phyloP scores from a whole-genome alignment of 139 green algal genomes.

The Closterium sp. region DNA sequence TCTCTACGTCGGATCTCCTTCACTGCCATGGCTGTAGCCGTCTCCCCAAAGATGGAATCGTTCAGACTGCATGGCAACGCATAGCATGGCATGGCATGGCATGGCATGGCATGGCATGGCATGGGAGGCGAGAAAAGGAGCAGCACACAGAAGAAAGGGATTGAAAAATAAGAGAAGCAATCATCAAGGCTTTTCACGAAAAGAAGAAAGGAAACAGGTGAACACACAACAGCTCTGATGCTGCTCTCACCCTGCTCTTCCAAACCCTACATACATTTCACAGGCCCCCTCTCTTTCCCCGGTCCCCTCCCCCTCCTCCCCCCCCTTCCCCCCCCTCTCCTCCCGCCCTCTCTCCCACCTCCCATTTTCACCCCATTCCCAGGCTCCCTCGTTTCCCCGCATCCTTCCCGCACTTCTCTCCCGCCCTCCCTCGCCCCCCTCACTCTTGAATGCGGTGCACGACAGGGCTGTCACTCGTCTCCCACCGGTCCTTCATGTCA shows the following conservation, averaged over 20 bases:
- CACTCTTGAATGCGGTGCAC: constrained; percentile 87
- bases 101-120: neutral
- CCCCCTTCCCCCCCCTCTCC: neutral
- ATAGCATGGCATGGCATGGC: neutral
- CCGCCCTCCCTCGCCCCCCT: neutral
- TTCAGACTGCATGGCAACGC: constrained; percentile 22
- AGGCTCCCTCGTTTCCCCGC: too few species aligned
- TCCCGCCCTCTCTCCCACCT: neutral
- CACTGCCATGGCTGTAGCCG: constrained; percentile 67
- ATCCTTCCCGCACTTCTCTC: neutral
- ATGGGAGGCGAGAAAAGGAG: too few species aligned
- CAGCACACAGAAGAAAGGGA: too few species aligned
- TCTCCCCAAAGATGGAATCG: constrained; percentile 51
- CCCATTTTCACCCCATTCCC: too few species aligned
- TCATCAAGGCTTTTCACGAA: too few species aligned
- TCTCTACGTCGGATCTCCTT: constrained; percentile 78
- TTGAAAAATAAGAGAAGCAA: too few species aligned
- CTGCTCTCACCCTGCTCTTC: too few species aligned
- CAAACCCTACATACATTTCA: too few species aligned
- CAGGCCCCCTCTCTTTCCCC: too few species aligned
- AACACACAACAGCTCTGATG: too few species aligned
- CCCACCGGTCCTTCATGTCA: constrained; percentile 83
- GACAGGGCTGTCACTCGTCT: constrained; percentile 85
- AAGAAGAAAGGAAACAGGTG: too few species aligned
- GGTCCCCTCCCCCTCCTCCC: neutral